Evolutionary conservation across 352 stramenopile genomes (phyloP), one percentile per base, ranked within the genome.

Genomic region (Peronosclerospora sorghi): DNA sequence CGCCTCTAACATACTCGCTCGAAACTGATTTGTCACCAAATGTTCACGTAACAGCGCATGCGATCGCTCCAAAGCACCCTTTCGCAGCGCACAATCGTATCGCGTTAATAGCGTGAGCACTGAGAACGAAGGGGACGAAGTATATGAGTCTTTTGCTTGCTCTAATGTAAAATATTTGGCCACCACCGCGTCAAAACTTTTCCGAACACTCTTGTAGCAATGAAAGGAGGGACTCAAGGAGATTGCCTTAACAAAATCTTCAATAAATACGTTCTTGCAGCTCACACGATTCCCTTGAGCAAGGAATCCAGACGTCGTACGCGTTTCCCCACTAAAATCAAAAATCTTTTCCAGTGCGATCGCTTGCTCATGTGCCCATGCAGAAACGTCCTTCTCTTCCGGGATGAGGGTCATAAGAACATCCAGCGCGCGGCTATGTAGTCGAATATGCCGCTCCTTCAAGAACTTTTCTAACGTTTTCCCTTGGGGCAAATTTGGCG

Each of bases 1-100:
- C 14, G 68, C 59, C 32, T 91, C 74, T 5, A 91, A 48, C 76
- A 93, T 86, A 15, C 60, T 66, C 38, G 66, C 68, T 9, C 78
- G 73, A 46, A 90, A 90, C 5, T 65, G 37, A 17, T 76, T 76
- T 27, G 79, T 62, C 21, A 90, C 61, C 59, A 90, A 65, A 41
- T 87, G 78, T 27, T 87, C 75, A n/a, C 78, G 75, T 20, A 90
- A 59, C 19, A 90, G 61, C 0, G 62, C 48, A 34, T 90, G 78
- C 9, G 67, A 75, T 28, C 54, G 41, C 23, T 87, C 71, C 8
- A 73, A 69, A 2, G 64, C 64, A 5, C 52, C 57, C 41, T 84
- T 88, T 13, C 65, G 56, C 35, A 90, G 38, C 0, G 64, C 71
- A 32, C 69, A 85, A 51, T 90, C 78, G 41, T 83, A 83, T 53